Evolutionary conservation across 768 basidiomycete genomes (phyloP).

Genomic region (Pleurotus eryngii): DNA sequence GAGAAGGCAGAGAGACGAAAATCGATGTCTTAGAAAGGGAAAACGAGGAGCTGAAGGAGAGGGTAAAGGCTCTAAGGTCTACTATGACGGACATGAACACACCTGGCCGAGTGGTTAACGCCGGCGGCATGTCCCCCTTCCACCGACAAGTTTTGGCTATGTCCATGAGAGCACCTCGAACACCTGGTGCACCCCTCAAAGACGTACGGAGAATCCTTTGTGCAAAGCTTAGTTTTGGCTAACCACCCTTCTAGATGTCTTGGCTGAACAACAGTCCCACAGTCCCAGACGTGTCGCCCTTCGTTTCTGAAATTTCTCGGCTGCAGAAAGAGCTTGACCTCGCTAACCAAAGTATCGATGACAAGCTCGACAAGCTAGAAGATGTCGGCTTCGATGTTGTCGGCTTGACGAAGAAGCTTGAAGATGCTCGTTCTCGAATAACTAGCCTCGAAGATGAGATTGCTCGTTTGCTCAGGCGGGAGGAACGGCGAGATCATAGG

Average conservation of each 20-base stretch:
- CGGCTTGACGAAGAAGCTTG: conserved; percentile 64
- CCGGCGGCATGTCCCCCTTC: conserved; percentile 70
- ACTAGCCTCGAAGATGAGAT: conserved; percentile 63
- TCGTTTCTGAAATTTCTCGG: conserved; percentile 69
- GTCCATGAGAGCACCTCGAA: conserved; percentile 67
- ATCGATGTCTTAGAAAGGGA: conserved; percentile 76
- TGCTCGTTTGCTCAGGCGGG: conserved; percentile 58
- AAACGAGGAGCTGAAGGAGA: conserved; percentile 71
- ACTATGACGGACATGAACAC: conserved; percentile 52
- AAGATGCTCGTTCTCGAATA: conserved; percentile 63
- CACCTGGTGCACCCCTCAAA: conserved; percentile 73
- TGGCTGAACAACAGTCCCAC: conserved; percentile 64
- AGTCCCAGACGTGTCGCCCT: conserved; percentile 56
- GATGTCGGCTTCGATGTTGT: conserved; percentile 76
- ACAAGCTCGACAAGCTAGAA: conserved; percentile 83
- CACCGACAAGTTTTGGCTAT: conserved; percentile 69
- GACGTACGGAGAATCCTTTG: conserved; percentile 51
- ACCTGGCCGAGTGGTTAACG: conserved; percentile 52
- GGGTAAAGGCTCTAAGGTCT: conserved; percentile 56
- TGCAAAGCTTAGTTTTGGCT: not conserved
- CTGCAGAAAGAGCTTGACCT: conserved; percentile 72
- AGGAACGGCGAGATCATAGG: conserved; percentile 63
- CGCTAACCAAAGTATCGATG: conserved; percentile 84
- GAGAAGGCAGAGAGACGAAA: conserved; percentile 74
- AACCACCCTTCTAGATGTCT: conserved; percentile 47